A percentile compares a stretch with the other conserved stretches of the same genome.
Evolutionary conservation across 2,329 filamentous ascomycete genomes (phyloP).

Genomic region (Dryadomyces quercivorus): DNA sequence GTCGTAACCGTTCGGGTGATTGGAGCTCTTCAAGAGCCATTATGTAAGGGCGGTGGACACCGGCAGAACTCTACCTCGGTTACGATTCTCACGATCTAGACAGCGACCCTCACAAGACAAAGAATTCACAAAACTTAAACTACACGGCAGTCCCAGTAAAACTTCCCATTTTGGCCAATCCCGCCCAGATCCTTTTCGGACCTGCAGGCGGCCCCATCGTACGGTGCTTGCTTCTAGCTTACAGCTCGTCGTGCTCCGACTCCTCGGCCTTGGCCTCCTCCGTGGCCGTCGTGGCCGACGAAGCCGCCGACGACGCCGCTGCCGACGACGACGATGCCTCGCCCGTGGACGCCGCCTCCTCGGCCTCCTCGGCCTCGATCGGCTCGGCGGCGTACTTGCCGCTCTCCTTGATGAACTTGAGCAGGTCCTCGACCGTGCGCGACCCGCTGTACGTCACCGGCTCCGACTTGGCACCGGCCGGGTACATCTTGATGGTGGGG

Average conservation of each 20-base stretch:
- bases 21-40: no score
- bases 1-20: no score
- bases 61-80: background rate
- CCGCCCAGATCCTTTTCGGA: background rate
- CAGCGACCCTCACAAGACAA: no score
- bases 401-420: conserved; percentile 87
- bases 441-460: conserved; percentile 80
- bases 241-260: conserved; percentile 63
- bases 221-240: no score
- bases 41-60: background rate
- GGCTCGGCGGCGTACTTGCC: conserved; percentile 77
- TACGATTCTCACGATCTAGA: background rate
- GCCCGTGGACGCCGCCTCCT: conserved; percentile 13
- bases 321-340: background rate
- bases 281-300: conserved; percentile 21
- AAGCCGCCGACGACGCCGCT: conserved; percentile 12
- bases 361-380: conserved; percentile 36
- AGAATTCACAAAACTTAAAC: no score
- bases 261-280: conserved; percentile 29
- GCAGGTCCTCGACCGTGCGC: conserved; percentile 83
- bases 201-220: background rate
- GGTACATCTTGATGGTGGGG: conserved; percentile 98
- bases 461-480: conserved; percentile 74
- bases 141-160: no score
- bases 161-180: no score